Base-by-base conservation (phyloP, 1,139 yeast species). In the Geotrichum cucujoidarum region DNA sequence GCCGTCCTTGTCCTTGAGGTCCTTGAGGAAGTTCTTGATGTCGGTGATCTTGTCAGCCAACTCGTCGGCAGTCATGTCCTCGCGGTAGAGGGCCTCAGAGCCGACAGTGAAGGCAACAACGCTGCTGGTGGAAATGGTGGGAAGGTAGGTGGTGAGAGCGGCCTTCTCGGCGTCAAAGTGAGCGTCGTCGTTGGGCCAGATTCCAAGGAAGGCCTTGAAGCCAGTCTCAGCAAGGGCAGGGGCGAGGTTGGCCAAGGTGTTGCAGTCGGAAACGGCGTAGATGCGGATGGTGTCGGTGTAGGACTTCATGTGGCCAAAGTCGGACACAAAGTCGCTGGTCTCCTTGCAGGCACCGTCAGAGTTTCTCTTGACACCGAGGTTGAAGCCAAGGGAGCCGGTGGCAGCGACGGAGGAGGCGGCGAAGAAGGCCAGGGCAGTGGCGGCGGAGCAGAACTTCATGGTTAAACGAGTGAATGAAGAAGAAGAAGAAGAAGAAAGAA, bases 31-130 rank as follows among this genome's bases (percentile, higher is more conserved):
- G 37, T 67, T 64, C 69, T 80, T 83, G 65, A 87, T 68, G 41
- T 76, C 78, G 51, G 65, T 55, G 61, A 88, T 64, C 37, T 54
- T 51, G 43, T 40, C 43, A 14, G 94, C 90, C 64, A 86, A 77
- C 48, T 76, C 79, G 21, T 71, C 58, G 41, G 95, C 88, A 48
- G 87, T 74, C 69, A 88, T 58, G 66, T 88, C 96, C 40, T 70
- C 78, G 76, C 96, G 84, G 77, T 88, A 88, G 59, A 88, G 74
- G 53, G 95, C 90, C 74, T 89, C 97, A 30, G 95, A 87, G 57
- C 96, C 96, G 57, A 89, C 96, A 49, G 85, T 73, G 71, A 89
- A 74, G 38, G 80, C 84, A 60, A 80, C 78, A 60, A 88, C 76
- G 55, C 89, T 78, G 50, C 77, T 73, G 53, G 75, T 75, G 49